Conservation (phyloP, 164 flowering plant genomes). For the Chloranthus sessilifolius region DNA sequence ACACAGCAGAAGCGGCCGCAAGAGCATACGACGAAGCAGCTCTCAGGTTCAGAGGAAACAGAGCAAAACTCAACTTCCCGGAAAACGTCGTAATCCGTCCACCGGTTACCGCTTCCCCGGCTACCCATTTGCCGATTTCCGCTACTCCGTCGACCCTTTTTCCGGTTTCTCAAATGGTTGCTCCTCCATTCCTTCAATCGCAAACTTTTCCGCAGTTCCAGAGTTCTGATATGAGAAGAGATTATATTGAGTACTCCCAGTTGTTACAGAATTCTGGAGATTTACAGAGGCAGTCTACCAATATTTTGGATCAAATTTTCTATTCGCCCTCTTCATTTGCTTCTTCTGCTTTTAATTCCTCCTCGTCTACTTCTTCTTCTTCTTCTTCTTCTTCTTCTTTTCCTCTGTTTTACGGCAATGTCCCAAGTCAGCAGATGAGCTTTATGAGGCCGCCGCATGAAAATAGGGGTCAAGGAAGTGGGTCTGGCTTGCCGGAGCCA, state of each 20-base stretch:
- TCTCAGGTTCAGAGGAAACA: conserved; percentile 65
- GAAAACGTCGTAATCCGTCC: conserved; percentile 43
- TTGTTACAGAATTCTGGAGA: conserved; percentile 39
- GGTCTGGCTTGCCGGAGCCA: background rate
- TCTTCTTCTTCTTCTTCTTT: conserved; percentile 8
- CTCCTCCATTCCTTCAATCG: conserved; percentile 8
- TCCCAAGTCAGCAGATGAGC: background rate
- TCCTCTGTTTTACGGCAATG: conserved; percentile 3
- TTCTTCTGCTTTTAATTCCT: background rate
- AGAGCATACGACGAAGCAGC: conserved; percentile 78
- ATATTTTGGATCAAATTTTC: conserved; percentile 26
- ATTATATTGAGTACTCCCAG: conserved; percentile 54
- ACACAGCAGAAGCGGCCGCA: conserved; percentile 79
- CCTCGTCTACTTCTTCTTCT: conserved; percentile 9
- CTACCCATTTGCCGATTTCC: conserved; percentile 13
- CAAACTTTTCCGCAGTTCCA: conserved; percentile 8
- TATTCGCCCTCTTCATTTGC: conserved; percentile 8
- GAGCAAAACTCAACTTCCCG: conserved; percentile 77
- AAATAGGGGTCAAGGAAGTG: background rate
- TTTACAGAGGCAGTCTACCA: conserved; percentile 17
- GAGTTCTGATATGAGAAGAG: conserved; percentile 22
- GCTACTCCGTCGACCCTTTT: conserved; percentile 21
- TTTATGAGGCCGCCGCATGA: conserved; percentile 3
- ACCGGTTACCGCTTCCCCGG: conserved; percentile 11
- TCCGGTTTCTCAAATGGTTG: conserved; percentile 4